phyloP scores from a whole-genome alignment of 371 early-diverging fungal genomes.

The Capniomyces stellatus region DNA sequence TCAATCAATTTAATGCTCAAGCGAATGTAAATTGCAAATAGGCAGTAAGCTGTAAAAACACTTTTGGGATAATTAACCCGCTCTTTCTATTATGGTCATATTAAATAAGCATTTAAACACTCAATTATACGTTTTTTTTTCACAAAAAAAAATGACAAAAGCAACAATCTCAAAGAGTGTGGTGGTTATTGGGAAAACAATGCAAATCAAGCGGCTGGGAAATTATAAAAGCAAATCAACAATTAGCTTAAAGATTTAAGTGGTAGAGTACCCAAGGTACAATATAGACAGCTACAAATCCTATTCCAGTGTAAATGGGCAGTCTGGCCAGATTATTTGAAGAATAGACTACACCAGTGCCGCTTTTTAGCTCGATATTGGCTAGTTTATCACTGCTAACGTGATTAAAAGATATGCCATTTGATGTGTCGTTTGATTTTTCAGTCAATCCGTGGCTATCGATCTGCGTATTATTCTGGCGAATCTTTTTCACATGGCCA shows the following conservation, averaged over 20 bases:
- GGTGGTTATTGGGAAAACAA: background rate
- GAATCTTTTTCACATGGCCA: background rate
- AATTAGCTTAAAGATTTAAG: conserved; percentile 1
- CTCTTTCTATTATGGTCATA: no score
- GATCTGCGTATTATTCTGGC: background rate
- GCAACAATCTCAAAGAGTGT: background rate
- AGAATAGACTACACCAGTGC: conserved; percentile 18
- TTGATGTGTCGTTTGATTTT: background rate
- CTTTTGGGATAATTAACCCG: no score
- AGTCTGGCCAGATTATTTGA: conserved; percentile 22
- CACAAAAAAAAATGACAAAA: background rate
- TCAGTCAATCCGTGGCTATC: background rate
- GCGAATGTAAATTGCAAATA: no score
- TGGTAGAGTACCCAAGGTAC: conserved; percentile 9
- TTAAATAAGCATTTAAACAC: no score
- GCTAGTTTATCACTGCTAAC: no score
- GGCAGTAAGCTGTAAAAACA: no score
- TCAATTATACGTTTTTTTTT: no score
- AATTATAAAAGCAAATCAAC: background rate
- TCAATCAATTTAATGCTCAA: no score
- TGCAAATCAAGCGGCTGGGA: no score
- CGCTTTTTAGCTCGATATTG: conserved; percentile 6
- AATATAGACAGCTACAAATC: conserved; percentile 8
- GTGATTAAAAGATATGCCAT: conserved; percentile 5
- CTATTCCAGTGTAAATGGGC: conserved; percentile 21